These are phyloP conservation scores for Bjerkandera adusta DNA, from an alignment of 1,284 basidiomycete species.

Conservation along the genomic window DNA sequence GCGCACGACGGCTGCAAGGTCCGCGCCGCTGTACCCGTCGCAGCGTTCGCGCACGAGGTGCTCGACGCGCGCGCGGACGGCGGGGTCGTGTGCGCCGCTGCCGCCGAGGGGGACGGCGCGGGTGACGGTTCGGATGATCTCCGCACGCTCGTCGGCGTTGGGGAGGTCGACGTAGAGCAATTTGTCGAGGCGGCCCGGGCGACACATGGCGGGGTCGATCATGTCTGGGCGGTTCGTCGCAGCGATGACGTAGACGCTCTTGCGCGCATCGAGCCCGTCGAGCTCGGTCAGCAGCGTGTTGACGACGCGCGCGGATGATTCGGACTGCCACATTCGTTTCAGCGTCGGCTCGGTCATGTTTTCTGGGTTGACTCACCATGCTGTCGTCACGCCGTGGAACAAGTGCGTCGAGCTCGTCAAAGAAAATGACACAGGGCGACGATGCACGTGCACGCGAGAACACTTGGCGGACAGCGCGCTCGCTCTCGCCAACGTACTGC, in stretches of 20 bases:
- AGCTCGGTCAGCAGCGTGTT: slow-evolving; percentile 97
- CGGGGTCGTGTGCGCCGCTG: slow-evolving; percentile 21
- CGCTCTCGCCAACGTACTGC: slow-evolving; percentile 97
- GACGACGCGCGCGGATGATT: slow-evolving; percentile 95
- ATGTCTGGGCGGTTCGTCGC: slow-evolving; percentile 99
- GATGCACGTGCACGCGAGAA: slow-evolving; percentile 88
- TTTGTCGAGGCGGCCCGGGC: slow-evolving; percentile 95
- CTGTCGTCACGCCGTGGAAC: slow-evolving; percentile 93
- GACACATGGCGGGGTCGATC: slow-evolving; percentile 98
- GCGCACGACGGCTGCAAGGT: slow-evolving; percentile 82
- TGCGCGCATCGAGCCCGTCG: slow-evolving; percentile 89
- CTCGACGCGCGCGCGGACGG: slow-evolving; percentile 39
- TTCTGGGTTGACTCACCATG: slow-evolving; percentile 52
- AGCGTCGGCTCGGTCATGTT: neutral
- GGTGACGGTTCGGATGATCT: slow-evolving; percentile 80
- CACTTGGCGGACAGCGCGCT: slow-evolving; percentile 91
- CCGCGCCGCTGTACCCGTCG: slow-evolving; percentile 89
- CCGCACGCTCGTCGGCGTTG: slow-evolving; percentile 70
- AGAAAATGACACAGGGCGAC: slow-evolving; percentile 90
- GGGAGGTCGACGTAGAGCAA: slow-evolving; percentile 96
- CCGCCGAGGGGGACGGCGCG: slow-evolving; percentile 69
- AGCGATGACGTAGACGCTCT: slow-evolving; percentile 92
- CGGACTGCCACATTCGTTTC: slow-evolving; percentile 62
- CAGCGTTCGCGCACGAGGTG: slow-evolving; percentile 57
- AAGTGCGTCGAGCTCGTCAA: slow-evolving; percentile 95